Conservation (phyloP, 1,284 basidiomycete species). For the Melampsora occidentalis region DNA sequence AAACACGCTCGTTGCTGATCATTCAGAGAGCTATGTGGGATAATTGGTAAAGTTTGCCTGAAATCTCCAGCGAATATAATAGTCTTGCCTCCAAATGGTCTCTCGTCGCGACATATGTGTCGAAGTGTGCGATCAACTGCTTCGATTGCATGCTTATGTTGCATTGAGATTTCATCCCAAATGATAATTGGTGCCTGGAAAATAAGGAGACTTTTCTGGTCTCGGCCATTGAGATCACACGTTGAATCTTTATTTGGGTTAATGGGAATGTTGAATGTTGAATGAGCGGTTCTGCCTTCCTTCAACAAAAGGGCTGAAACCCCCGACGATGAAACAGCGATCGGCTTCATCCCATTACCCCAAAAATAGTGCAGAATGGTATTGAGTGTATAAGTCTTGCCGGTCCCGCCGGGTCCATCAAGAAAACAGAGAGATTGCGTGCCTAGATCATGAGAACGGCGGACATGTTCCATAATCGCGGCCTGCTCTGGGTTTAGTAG, state of each 20-base stretch:
- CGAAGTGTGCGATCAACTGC: background rate
- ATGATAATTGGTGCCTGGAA: background rate
- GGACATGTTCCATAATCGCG: no score
- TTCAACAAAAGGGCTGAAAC: background rate
- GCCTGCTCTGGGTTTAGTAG: no score
- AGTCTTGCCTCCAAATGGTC: conserved; percentile 10
- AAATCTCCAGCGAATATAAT: conserved; percentile 18
- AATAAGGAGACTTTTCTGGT: background rate
- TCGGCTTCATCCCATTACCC: background rate
- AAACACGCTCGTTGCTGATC: background rate
- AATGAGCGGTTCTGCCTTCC: background rate
- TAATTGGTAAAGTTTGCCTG: background rate
- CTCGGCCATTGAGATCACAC: background rate
- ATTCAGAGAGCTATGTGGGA: background rate
- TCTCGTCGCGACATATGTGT: background rate
- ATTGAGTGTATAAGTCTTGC: conserved; percentile 15
- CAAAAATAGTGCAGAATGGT: background rate
- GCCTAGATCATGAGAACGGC: no score
- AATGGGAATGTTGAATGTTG: conserved; percentile 2
- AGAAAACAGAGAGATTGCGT: background rate
- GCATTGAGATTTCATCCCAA: conserved; percentile 19
- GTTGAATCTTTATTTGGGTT: background rate
- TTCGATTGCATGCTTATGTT: background rate
- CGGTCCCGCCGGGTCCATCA: conserved; percentile 15
- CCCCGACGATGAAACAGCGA: background rate